Percentiles rank a stretch among this genome's conserved stretches.
phyloP scores from a whole-genome alignment of 352 stramenopile genomes.

The Aphanomyces invadans region DNA sequence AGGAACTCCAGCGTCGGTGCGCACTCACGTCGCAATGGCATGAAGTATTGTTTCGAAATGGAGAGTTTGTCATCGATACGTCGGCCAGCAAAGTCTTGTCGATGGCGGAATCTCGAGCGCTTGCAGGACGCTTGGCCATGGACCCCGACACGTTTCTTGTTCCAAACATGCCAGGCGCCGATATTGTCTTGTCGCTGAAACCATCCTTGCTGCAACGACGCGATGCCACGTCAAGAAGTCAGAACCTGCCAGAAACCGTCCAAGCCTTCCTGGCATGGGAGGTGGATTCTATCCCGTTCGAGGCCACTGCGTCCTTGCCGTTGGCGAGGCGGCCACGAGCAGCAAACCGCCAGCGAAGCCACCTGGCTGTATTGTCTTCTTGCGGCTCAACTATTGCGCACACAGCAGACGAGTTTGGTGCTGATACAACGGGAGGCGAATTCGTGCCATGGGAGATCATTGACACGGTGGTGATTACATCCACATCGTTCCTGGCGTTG shows the following conservation, averaged over 20 bases:
- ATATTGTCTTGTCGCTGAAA: neutral
- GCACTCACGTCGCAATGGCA: neutral
- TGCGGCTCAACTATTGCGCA: neutral
- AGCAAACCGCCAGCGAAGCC: neutral
- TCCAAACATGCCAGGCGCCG: neutral
- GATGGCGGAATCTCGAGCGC: neutral
- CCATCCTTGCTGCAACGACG: neutral
- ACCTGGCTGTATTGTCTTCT: neutral
- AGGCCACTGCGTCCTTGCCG: neutral
- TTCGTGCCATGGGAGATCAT: conserved; percentile 16
- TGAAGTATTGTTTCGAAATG: conserved; percentile 10
- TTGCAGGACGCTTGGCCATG: neutral
- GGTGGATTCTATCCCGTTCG: neutral
- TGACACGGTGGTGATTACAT: neutral
- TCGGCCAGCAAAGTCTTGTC: neutral
- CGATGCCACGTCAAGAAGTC: neutral
- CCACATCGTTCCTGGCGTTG: neutral
- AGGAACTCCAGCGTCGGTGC: neutral
- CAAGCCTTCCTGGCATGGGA: neutral
- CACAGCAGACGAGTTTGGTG: neutral
- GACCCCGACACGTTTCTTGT: neutral
- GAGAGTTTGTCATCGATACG: neutral
- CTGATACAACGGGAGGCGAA: neutral
- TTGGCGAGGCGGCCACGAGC: neutral
- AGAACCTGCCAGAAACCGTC: neutral